Base-by-base conservation (phyloP, 169 alveolate genomes). In the Theileria parva region DNA sequence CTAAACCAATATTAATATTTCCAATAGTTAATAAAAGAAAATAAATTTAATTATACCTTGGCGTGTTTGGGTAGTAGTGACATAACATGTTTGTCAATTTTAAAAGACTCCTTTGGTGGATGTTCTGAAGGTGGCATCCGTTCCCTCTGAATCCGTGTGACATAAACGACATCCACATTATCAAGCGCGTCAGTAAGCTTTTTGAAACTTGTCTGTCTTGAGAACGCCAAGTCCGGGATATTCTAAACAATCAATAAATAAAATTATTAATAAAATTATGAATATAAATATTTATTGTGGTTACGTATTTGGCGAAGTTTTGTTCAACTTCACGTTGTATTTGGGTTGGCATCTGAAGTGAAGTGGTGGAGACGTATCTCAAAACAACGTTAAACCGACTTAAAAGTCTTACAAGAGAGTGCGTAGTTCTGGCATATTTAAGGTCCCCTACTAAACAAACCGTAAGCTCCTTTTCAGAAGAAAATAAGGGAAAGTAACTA, bases 361-460 rank as follows among this genome's bases (percentile, higher is more conserved):
- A 86, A 48, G 83, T 55, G 34, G 92, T 85, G 48, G 95, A 81
- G 21, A 91, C 81, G 69, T 86, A 86, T 61, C 76, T 64, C 75
- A 91, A 74, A 60, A 67, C 81, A 48, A 92, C 95, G 67, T 91
- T 86, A 59, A 74, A 88, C 50, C 95, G 72, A 55, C 94, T 86
- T 37, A 92, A 92, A 55, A 92, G 84, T 71, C 80, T 80, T 28
- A 89, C 92, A 67, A 92, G 92, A 17, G 95, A 92, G 81, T 92
- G 95, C 21, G 89, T 92, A 30, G 95, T 92, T 61, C 96, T 71
- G 66, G 95, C 95, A 75, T 93, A 65, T 71, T 88, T 89, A 27
- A 93, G 89, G 68, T 93, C 96, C 4, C 96, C 96, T 60, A 92
- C 93, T 55, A 92, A 86, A 27, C 93, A 90, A 9, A 93, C 75